Evolutionary conservation across 306 rosid genomes (phyloP).

Genomic region (Albizia julibrissin): DNA sequence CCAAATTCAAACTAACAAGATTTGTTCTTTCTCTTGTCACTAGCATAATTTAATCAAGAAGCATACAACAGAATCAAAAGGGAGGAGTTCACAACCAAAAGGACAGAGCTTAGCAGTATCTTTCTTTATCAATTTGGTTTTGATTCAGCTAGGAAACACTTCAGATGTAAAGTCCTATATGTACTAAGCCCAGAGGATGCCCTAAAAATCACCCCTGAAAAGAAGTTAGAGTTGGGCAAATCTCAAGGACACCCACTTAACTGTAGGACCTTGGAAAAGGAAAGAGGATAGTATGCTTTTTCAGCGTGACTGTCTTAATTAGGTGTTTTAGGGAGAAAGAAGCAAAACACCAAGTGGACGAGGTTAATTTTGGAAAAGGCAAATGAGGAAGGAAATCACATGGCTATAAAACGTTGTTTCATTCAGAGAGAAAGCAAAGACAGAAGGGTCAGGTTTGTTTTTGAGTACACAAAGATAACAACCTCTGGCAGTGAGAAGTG

Average conservation of each 20-base stretch:
- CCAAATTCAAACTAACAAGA: neutral
- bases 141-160: neutral
- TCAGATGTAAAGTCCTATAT: neutral
- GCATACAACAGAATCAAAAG: neutral
- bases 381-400: slow-evolving; percentile 35
- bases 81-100: neutral
- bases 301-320: neutral
- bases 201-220: neutral
- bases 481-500: slow-evolving; percentile 64
- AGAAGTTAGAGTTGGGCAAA: neutral
- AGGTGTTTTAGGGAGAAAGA: slow-evolving; percentile 5
- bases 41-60: neutral
- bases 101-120: neutral
- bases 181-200: neutral
- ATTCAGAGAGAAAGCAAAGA: slow-evolving; percentile 8
- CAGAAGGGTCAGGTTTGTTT: slow-evolving; percentile 53
- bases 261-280: neutral
- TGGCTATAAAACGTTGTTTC: slow-evolving; percentile 41
- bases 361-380: slow-evolving; percentile 37
- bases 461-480: slow-evolving; percentile 80
- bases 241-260: neutral
- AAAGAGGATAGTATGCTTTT: neutral
- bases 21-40: neutral
- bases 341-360: slow-evolving; percentile 9
- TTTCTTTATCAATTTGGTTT: neutral